Evolutionary conservation across 2,329 filamentous ascomycete genomes (phyloP), one percentile per base, ranked within the genome.

Genomic region (Pseudophaeomoniella oleicola): DNA sequence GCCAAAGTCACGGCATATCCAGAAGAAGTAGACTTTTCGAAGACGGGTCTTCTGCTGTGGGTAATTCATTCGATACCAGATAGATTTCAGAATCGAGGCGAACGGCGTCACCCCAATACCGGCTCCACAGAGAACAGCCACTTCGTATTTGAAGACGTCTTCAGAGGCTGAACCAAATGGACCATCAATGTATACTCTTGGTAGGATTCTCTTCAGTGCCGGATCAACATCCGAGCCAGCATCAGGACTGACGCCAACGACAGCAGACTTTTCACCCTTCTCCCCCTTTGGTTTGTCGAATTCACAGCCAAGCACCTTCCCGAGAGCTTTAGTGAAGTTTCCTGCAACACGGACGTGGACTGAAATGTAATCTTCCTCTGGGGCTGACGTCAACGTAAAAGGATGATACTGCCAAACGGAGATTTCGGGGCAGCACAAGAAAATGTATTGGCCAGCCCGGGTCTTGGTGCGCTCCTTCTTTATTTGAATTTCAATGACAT

Each of bases 1-100:
- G 19, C 79, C 82, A 51, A 88, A 88, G 58, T 90, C 83, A 57
- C 83, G 72, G 66, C 83, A 88, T 43, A 90, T 78, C 84, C 84
- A 90, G 71, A 90, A 86, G 66, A 90, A 90, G 65, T 90, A 92
- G 16, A 92, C 82, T 58, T 90, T 92, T 51, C 78, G 71, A 31
- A 92, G 68, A 3, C 81, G 70, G 2, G 81, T 87, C 62, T 80
- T 81, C 55, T 44, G 41, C 32, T 83, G 78, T 2, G 81, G 80
- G 59, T 84, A 87, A 67, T 86, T 88, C 78, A 88, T 86, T 35
- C 83, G 75, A 65, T 90, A 92, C 84, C 84, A 92, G 60, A 92
- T 88, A 37, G 80, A 86, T 67, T 92, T 92, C 52, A 70, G 53
- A 34, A 70, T 67, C 18, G 61, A 65, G 11, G 66, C 66, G 46